A percentile compares a stretch with the other conserved stretches of the same genome.
Evolutionary conservation across 2,329 filamentous ascomycete genomes (phyloP).

Genomic region (Berkeleyomyces basicola): DNA sequence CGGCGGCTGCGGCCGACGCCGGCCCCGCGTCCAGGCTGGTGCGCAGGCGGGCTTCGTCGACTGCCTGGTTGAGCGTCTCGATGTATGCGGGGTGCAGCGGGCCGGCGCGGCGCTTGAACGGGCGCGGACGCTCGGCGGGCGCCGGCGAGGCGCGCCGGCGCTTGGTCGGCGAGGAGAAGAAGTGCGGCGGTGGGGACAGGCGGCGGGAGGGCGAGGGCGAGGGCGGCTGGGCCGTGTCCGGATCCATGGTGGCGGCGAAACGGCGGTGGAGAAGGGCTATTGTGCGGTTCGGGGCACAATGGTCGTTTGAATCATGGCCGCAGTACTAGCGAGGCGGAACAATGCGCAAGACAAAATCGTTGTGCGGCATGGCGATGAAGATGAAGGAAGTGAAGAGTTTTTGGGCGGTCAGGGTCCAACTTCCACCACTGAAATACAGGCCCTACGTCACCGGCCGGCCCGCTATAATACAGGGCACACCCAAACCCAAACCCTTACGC

Average conservation of each 20-base stretch:
- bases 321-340: background rate
- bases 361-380: background rate
- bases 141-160: background rate
- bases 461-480: no score
- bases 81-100: conserved; percentile 32
- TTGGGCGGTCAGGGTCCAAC: background rate
- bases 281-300: background rate
- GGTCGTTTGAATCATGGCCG: background rate
- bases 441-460: no score
- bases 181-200: no score
- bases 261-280: background rate
- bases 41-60: conserved; percentile 29
- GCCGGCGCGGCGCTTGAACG: conserved; percentile 29
- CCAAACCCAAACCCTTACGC: no score
- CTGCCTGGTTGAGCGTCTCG: conserved; percentile 37
- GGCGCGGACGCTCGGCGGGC: background rate
- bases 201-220: background rate
- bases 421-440: no score
- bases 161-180: background rate
- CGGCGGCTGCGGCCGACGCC: background rate
- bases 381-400: background rate
- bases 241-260: background rate
- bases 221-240: background rate
- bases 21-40: background rate
- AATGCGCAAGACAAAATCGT: no score